A percentile compares a stretch with the other conserved stretches of the same genome.
phyloP scores from a whole-genome alignment of 768 basidiomycete genomes.

The Dendrothele bispora region DNA sequence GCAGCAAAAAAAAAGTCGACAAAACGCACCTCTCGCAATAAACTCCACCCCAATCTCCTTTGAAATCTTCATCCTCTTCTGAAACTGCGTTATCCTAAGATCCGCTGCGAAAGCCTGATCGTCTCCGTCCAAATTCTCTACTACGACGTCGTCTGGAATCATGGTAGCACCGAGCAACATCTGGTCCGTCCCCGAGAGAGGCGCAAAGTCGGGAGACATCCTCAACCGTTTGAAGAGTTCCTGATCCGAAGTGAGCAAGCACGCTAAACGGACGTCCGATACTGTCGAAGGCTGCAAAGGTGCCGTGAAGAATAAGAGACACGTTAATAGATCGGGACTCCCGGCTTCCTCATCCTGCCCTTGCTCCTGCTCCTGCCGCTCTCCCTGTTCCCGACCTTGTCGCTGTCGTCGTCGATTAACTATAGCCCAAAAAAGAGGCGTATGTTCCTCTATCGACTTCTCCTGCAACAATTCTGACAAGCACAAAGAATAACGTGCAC shows the following conservation, averaged over 20 bases:
- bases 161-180: constrained; percentile 44
- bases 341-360: constrained; percentile 23
- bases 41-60: constrained; percentile 59
- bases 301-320: constrained; percentile 51
- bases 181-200: constrained; percentile 53
- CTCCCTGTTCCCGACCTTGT: too few species aligned
- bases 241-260: constrained; percentile 62
- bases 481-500: constrained; percentile 45
- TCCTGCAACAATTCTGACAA: constrained; percentile 62
- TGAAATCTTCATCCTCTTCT: constrained; percentile 69
- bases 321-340: constrained; percentile 40
- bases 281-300: constrained; percentile 43
- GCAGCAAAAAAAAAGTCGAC: not conserved
- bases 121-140: constrained; percentile 50
- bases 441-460: constrained; percentile 60
- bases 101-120: constrained; percentile 54
- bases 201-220: constrained; percentile 48
- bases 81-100: constrained; percentile 57
- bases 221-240: constrained; percentile 59
- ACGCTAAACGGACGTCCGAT: constrained; percentile 66
- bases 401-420: too few species aligned
- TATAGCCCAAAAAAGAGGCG: constrained; percentile 74
- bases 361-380: constrained; percentile 32
- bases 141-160: constrained; percentile 52
- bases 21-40: constrained; percentile 49